Percentiles rank a stretch among this genome's conserved stretches.
phyloP scores from a whole-genome alignment of 2,329 filamentous ascomycete genomes.

The Fusarium sp. region DNA sequence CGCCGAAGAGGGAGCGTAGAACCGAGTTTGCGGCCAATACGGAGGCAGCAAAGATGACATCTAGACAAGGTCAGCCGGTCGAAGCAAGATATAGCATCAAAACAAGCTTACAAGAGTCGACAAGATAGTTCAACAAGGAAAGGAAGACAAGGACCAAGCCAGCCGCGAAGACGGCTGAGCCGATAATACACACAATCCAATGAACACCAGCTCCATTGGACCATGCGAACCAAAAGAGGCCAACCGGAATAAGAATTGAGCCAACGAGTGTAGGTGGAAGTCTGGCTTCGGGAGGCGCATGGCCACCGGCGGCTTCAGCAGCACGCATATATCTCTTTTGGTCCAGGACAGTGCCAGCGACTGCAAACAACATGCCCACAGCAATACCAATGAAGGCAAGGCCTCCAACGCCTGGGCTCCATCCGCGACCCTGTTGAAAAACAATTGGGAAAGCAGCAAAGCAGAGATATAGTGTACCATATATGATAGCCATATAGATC shows the following conservation, averaged over 20 bases:
- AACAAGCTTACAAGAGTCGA: constrained; percentile 66
- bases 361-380: constrained; percentile 71
- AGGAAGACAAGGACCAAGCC: constrained; percentile 75
- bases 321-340: constrained; percentile 66
- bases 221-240: constrained; percentile 77
- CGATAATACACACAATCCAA: constrained; percentile 66
- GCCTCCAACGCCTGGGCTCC: constrained; percentile 69
- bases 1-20: constrained; percentile 78
- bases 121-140: constrained; percentile 74
- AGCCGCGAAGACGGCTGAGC: constrained; percentile 64
- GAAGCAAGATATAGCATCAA: not conserved
- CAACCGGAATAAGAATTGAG: constrained; percentile 68
- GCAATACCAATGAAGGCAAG: constrained; percentile 74
- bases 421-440: constrained; percentile 69
- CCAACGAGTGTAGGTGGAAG: constrained; percentile 72
- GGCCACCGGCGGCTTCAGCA: constrained; percentile 63
- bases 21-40: constrained; percentile 80
- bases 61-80: constrained; percentile 41
- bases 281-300: constrained; percentile 73
- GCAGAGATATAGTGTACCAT: constrained; percentile 67
- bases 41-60: constrained; percentile 82
- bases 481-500: constrained; percentile 73
- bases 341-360: constrained; percentile 65
- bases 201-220: constrained; percentile 69
- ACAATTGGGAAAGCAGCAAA: constrained; percentile 72